These are phyloP conservation scores for Stemphylium lycopersici DNA, from an alignment of 2,329 filamentous ascomycete species.

Conservation along the genomic window DNA sequence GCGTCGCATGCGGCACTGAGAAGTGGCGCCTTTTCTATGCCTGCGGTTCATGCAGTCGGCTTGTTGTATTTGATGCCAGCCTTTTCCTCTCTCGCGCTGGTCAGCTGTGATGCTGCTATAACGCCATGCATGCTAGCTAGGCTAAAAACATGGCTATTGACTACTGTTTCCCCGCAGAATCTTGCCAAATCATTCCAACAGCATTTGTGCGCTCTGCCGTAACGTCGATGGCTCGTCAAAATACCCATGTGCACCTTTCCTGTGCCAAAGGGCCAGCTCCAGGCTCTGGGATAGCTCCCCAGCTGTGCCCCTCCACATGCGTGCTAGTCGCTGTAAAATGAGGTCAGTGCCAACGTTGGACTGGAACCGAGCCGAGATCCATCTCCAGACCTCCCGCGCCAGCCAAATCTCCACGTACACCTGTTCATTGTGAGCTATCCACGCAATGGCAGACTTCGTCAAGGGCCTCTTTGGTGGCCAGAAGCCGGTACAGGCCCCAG, in stretches of 20 bases:
- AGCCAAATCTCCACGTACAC: slow-evolving; percentile 26
- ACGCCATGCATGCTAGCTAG: too few relatives aligned
- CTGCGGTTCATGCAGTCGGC: not conserved
- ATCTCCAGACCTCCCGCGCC: slow-evolving; percentile 21
- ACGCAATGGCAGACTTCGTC: slow-evolving; percentile 59
- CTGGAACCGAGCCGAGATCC: slow-evolving; percentile 26
- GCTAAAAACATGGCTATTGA: not conserved
- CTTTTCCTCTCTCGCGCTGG: not conserved
- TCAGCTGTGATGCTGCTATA: too few relatives aligned
- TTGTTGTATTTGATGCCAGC: not conserved
- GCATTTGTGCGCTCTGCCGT: not conserved
- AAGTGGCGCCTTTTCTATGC: not conserved
- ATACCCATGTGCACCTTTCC: not conserved
- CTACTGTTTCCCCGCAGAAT: not conserved
- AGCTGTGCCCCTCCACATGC: slow-evolving; percentile 29
- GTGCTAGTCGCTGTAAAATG: slow-evolving; percentile 35
- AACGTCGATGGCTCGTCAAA: too few relatives aligned
- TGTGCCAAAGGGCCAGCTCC: not conserved
- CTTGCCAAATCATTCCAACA: not conserved
- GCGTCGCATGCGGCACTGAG: not conserved
- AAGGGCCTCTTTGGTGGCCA: slow-evolving; percentile 73
- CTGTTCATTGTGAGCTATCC: slow-evolving; percentile 28
- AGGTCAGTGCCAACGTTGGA: slow-evolving; percentile 30
- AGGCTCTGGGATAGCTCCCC: slow-evolving; percentile 7
- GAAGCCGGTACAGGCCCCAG: slow-evolving; percentile 63